Conservation (phyloP, 495 filamentous ascomycete species). For the Articulospora tetracladia region DNA sequence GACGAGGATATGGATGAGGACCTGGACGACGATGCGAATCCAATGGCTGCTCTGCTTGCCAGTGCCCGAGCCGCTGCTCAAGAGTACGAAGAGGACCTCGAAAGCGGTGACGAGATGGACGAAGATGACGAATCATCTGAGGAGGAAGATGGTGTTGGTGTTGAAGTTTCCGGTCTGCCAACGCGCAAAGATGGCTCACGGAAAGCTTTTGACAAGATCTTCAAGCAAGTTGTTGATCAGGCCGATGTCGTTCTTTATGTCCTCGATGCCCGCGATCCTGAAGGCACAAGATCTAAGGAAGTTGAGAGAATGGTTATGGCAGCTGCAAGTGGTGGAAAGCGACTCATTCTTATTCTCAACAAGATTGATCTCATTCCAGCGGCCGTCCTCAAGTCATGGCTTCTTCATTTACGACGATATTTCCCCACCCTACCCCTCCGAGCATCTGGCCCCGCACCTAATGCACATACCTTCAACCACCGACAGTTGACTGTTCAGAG, state of each 20-base stretch:
- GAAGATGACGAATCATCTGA: slow-evolving; percentile 55
- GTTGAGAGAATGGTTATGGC: slow-evolving; percentile 88
- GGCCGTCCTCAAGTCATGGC: slow-evolving; percentile 75
- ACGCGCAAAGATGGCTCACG: slow-evolving; percentile 67
- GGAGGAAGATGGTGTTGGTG: slow-evolving; percentile 39
- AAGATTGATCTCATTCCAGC: slow-evolving; percentile 93
- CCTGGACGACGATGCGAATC: slow-evolving; percentile 61
- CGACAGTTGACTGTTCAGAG: slow-evolving; percentile 81
- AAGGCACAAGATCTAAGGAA: slow-evolving; percentile 85
- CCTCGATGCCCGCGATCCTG: slow-evolving; percentile 88
- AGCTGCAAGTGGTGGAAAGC: slow-evolving; percentile 75
- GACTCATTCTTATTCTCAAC: slow-evolving; percentile 91
- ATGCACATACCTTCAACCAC: slow-evolving; percentile 90
- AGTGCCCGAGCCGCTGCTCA: slow-evolving; percentile 83
- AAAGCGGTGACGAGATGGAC: slow-evolving; percentile 47
- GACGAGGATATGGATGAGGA: slow-evolving; percentile 51
- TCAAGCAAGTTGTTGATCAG: slow-evolving; percentile 87
- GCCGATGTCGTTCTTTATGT: slow-evolving; percentile 94
- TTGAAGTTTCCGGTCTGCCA: slow-evolving; percentile 31
- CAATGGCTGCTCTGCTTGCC: slow-evolving; percentile 91
- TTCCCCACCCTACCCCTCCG: slow-evolving; percentile 93
- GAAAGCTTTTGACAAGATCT: slow-evolving; percentile 88
- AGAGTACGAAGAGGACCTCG: slow-evolving; percentile 67
- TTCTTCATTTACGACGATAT: slow-evolving; percentile 78
- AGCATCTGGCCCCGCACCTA: slow-evolving; percentile 76